Evolutionary conservation across 2,329 filamentous ascomycete species (phyloP).

Genomic region (Beauveria brongniartii): DNA sequence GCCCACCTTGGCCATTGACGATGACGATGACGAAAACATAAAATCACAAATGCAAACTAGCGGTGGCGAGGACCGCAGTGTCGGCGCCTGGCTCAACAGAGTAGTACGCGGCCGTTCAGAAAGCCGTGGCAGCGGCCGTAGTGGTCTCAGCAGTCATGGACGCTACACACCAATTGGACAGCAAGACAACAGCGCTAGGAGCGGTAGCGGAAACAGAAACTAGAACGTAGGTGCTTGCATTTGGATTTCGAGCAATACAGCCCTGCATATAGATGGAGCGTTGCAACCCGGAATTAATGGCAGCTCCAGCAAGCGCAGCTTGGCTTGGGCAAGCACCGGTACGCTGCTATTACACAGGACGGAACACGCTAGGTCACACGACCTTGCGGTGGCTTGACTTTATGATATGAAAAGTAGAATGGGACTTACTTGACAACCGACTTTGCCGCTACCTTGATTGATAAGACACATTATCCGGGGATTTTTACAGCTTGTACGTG

Average conservation of each 20-base stretch:
- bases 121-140: slow-evolving; percentile 29
- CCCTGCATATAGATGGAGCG: slow-evolving; percentile 3
- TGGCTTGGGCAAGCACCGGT: not conserved
- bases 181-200: slow-evolving; percentile 26
- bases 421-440: not conserved
- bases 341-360: not conserved
- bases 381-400: not conserved
- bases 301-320: not conserved
- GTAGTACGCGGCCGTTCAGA: slow-evolving; percentile 32
- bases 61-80: slow-evolving; percentile 31
- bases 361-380: not conserved
- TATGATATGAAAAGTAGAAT: not conserved
- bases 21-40: slow-evolving; percentile 46
- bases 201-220: slow-evolving; percentile 18
- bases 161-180: slow-evolving; percentile 35
- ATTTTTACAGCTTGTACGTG: too few species aligned
- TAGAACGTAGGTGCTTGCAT: slow-evolving; percentile 24
- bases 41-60: slow-evolving; percentile 32
- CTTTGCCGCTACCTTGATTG: not conserved
- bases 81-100: slow-evolving; percentile 42
- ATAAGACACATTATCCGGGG: not conserved
- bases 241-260: slow-evolving; percentile 25
- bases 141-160: slow-evolving; percentile 31
- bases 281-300: not conserved
- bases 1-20: slow-evolving; percentile 67